A percentile compares a stretch with the other conserved stretches of the same genome.
Evolutionary conservation across 805 yeast species (phyloP).

Genomic region (Groenewaldozyma tartarivorans): DNA sequence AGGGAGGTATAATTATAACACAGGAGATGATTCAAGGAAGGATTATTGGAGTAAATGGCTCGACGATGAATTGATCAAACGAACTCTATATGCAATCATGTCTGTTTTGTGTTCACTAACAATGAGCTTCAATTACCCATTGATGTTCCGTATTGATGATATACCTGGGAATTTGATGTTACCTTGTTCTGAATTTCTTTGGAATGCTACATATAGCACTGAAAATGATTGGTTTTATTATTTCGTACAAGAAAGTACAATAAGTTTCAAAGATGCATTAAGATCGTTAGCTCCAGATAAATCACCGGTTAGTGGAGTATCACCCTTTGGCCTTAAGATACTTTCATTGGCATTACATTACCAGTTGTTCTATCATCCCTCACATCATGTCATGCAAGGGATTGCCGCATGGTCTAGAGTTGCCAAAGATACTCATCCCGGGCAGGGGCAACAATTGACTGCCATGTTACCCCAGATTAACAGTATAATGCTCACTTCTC

Average conservation of each 20-base stretch:
- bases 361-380: background rate
- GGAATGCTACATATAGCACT: conserved; percentile 20
- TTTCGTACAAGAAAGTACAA: conserved; percentile 3
- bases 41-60: conserved; percentile 22
- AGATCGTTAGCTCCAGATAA: background rate
- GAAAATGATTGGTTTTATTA: conserved; percentile 19
- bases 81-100: conserved; percentile 25
- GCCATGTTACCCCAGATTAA: conserved; percentile 1
- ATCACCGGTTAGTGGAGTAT: background rate
- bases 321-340: background rate
- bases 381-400: background rate
- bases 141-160: conserved; percentile 15
- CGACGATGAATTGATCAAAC: conserved; percentile 20
- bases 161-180: conserved; percentile 14
- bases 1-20: background rate
- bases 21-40: conserved; percentile 1
- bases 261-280: conserved; percentile 4
- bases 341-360: background rate
- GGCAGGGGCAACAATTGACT: conserved; percentile 15
- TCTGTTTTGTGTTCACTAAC: conserved; percentile 22
- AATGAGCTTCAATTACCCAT: conserved; percentile 22
- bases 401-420: background rate
- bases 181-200: conserved; percentile 26
- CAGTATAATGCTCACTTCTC: background rate
- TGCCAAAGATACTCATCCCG: conserved; percentile 14